phyloP scores from a whole-genome alignment of 441 rosid species.

The Croton setiger region DNA sequence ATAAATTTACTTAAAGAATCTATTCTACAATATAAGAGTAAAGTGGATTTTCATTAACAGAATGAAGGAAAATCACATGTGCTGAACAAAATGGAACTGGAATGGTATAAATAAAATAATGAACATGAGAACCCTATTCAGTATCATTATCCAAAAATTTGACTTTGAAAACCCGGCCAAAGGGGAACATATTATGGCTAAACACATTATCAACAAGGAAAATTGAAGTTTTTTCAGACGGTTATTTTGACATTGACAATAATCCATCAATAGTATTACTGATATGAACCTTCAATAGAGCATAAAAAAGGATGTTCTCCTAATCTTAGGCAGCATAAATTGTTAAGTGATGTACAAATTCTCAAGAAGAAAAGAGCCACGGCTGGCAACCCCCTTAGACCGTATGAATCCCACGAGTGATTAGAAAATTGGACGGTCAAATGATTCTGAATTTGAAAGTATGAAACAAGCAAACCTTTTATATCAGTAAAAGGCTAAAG shows the following conservation, averaged over 20 bases:
- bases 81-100: not conserved
- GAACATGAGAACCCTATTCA: not conserved
- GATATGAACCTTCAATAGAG: too few relatives aligned
- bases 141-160: not conserved
- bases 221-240: not conserved
- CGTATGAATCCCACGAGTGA: too few relatives aligned
- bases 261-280: too few relatives aligned
- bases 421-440: too few relatives aligned
- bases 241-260: too few relatives aligned
- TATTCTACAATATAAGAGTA: conserved; percentile 2
- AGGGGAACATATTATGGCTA: not conserved
- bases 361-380: too few relatives aligned
- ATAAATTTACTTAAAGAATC: conserved; percentile 2
- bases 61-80: not conserved
- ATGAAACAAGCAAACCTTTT: not conserved
- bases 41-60: not conserved
- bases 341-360: too few relatives aligned
- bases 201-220: not conserved
- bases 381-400: too few relatives aligned
- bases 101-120: not conserved
- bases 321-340: too few relatives aligned
- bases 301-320: too few relatives aligned
- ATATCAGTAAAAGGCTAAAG: not conserved
- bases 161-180: not conserved
- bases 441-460: too few relatives aligned